Conservation (phyloP, 1,139 yeast genomes). For the Candida smagusa region DNA sequence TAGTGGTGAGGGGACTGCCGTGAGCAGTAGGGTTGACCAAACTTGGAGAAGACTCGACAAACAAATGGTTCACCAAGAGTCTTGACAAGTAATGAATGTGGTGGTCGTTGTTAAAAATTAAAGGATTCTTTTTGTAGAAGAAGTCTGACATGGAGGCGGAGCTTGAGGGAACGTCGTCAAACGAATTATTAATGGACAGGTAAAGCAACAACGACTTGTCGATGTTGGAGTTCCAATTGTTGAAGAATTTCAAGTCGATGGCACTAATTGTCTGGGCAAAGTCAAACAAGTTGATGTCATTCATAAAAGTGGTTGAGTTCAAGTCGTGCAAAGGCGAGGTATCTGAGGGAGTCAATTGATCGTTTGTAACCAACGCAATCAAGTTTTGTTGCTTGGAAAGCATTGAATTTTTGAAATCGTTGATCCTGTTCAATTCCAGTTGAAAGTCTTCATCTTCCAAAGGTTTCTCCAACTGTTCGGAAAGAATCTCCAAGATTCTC, state of each 20-base stretch:
- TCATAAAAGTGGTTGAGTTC: constrained; percentile 35
- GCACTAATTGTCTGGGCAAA: constrained; percentile 55
- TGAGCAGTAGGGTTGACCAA: constrained; percentile 1
- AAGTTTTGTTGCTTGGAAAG: constrained; percentile 34
- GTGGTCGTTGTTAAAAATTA: constrained; percentile 61
- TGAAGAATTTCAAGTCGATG: constrained; percentile 55
- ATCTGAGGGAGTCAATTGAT: constrained; percentile 9
- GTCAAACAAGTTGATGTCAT: constrained; percentile 42
- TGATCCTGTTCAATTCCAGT: constrained; percentile 10
- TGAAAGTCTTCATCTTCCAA: constrained; percentile 6
- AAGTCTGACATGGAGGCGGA: constrained; percentile 20
- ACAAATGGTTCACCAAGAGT: constrained; percentile 67
- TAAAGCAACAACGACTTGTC: constrained; percentile 42
- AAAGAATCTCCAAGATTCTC: constrained; percentile 29
- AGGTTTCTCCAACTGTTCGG: constrained; percentile 11
- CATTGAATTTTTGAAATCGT: constrained; percentile 31
- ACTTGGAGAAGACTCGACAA: constrained; percentile 37
- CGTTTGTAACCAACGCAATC: constrained; percentile 26
- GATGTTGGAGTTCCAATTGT: constrained; percentile 70
- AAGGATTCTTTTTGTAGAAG: constrained; percentile 43
- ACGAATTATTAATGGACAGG: constrained; percentile 23
- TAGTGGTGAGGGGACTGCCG: neutral
- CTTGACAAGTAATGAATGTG: constrained; percentile 79
- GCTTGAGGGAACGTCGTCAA: constrained; percentile 7
- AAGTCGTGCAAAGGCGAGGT: constrained; percentile 31